A percentile compares a stretch with the other conserved stretches of the same genome.
Conservation (phyloP, 768 basidiomycete species). For the Hericium alpestre region DNA sequence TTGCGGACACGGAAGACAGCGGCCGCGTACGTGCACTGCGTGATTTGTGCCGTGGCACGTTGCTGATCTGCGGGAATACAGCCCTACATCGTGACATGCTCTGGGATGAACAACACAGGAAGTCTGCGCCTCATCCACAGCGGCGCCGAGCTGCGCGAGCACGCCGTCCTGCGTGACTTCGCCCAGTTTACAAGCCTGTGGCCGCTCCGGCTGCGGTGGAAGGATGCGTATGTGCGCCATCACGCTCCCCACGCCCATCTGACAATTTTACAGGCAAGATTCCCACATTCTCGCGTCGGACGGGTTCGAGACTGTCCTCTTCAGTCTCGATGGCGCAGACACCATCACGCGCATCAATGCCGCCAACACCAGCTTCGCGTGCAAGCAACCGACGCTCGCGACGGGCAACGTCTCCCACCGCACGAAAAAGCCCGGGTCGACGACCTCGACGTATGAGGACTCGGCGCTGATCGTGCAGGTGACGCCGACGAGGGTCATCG, state of each 20-base stretch:
- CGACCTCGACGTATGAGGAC: slow-evolving; percentile 25
- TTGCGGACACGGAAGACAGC: slow-evolving; percentile 62
- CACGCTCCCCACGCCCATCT: neutral
- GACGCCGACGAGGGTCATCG: slow-evolving; percentile 41
- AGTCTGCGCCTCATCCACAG: slow-evolving; percentile 68
- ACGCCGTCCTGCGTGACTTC: slow-evolving; percentile 48
- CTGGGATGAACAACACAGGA: slow-evolving; percentile 70
- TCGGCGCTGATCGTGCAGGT: slow-evolving; percentile 65
- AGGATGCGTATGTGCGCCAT: no score
- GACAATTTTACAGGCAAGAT: slow-evolving; percentile 29
- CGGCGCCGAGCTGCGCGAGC: slow-evolving; percentile 70
- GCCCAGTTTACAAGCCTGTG: slow-evolving; percentile 50
- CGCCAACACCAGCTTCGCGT: slow-evolving; percentile 32
- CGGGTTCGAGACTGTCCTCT: slow-evolving; percentile 39
- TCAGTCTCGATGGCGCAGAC: slow-evolving; percentile 39
- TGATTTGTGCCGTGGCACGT: slow-evolving; percentile 48
- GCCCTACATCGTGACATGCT: slow-evolving; percentile 80
- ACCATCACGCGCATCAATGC: slow-evolving; percentile 30
- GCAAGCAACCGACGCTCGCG: slow-evolving; percentile 47
- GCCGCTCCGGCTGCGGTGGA: slow-evolving; percentile 31
- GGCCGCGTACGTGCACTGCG: slow-evolving; percentile 50
- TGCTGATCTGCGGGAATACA: slow-evolving; percentile 29
- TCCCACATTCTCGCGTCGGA: slow-evolving; percentile 55
- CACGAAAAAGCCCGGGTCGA: slow-evolving; percentile 8
- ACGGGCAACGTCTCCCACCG: slow-evolving; percentile 44